A percentile compares a stretch with the other conserved stretches of the same genome.
phyloP scores from a whole-genome alignment of 2,329 filamentous ascomycete species.

The Arthrinium phaeospermum region DNA sequence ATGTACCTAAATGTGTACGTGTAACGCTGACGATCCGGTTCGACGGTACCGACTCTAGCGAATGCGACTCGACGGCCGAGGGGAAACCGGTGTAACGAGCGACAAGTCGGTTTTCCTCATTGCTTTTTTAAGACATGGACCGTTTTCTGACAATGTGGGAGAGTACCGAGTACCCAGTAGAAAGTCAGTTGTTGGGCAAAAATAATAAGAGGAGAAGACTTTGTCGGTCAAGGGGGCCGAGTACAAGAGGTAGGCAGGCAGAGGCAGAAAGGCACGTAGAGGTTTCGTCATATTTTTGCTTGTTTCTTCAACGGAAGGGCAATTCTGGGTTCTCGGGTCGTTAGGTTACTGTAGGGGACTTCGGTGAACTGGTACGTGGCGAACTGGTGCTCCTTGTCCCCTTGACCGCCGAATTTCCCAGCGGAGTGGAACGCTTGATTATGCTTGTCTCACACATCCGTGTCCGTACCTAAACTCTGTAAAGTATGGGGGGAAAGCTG shows the following conservation, averaged over 20 bases:
- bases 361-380: neutral
- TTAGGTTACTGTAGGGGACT: neutral
- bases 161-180: neutral
- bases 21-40: constrained; percentile 14
- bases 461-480: neutral
- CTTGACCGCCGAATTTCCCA: constrained; percentile 8
- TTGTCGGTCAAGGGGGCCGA: neutral
- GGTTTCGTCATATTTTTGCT: constrained; percentile 7
- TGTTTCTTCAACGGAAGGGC: constrained; percentile 12
- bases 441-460: constrained; percentile 7
- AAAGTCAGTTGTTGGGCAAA: neutral
- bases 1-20: neutral
- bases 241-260: neutral
- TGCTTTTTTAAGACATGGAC: constrained; percentile 5
- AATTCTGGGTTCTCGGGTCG: neutral
- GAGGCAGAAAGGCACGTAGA: neutral
- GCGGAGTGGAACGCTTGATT: constrained; percentile 9
- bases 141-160: neutral
- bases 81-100: neutral
- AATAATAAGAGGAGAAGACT: neutral
- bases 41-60: neutral
- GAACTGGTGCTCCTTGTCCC: neutral
- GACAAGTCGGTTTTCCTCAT: neutral
- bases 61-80: neutral
- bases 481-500: neutral